Evolutionary conservation across 2,329 filamentous ascomycete species (phyloP), one percentile per base, ranked within the genome.

Genomic region (Acrodontium crateriforme): DNA sequence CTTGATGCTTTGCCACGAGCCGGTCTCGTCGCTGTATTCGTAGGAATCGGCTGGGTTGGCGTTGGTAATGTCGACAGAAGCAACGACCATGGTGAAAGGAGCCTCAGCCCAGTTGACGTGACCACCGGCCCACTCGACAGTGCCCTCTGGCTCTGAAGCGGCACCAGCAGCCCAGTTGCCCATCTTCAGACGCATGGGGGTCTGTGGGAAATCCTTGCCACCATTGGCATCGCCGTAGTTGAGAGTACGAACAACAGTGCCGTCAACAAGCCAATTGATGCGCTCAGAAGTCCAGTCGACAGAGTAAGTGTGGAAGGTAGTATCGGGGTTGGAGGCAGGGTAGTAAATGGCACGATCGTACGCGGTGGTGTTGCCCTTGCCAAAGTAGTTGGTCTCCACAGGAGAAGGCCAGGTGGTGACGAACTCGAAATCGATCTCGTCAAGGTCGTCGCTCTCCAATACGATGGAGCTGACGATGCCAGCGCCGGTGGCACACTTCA

Each of bases 381-480:
- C 48, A 56, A 79, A 81, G 57, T 77, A 87, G 60, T 87, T 85
- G 41, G 71, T 76, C 42, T 79, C 66, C 6, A 82, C 74, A 35
- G 74, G 71, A 29, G 83, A 83, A 41, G 78, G 87, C 37, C 36
- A 26, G 22, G 32, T 33, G 16, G 36, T 36, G 10, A 38, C 16
- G 14, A 28, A 40, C 30, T 38, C 35, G 30, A 30, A 80, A 54
- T 98, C 89, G 48, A 98, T 92, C 61, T 98, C 89, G 56, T 98
- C 89, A 24, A 94, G 69, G 46, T 72, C 71, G 53, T 95, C 87
- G 9, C 85, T 94, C 58, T 92, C 77, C 39, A 98, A 63, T 6
- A 98, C 83, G 9, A 89, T 69, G 24, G 83, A 89, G 54, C 82
- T 93, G 40, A 98, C 85, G 45, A 98, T 94, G 34, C 89, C 89